Evolutionary conservation across 441 rosid species (phyloP).

Genomic region (Melastoma candidum): DNA sequence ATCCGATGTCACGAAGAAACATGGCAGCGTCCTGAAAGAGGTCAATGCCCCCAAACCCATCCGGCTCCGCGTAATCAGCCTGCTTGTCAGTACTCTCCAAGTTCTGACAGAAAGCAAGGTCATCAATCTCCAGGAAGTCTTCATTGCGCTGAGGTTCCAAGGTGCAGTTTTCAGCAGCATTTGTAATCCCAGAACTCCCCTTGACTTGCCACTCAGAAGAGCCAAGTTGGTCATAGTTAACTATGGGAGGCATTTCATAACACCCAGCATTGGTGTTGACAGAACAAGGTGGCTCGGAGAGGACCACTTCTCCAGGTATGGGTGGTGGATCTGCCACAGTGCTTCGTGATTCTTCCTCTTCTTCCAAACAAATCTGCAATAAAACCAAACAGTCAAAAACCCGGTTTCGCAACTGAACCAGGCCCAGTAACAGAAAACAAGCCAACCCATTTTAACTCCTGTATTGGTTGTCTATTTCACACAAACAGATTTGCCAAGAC

Average conservation of each 20-base stretch:
- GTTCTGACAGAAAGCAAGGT: conserved; percentile 30
- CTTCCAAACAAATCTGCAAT: background rate
- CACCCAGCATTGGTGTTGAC: conserved; percentile 17
- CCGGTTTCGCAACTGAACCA: background rate
- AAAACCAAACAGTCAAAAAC: background rate
- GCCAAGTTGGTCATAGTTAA: conserved; percentile 26
- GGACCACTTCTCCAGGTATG: conserved; percentile 18
- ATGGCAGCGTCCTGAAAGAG: conserved; percentile 45
- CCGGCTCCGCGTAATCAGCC: conserved; percentile 27
- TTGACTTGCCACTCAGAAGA: conserved; percentile 23
- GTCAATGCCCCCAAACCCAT: conserved; percentile 41
- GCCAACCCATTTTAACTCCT: too few relatives aligned
- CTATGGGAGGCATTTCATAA: conserved; percentile 19
- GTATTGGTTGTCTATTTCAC: too few relatives aligned
- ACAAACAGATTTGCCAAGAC: too few relatives aligned
- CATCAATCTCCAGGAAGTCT: conserved; percentile 80
- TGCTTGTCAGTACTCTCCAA: conserved; percentile 25
- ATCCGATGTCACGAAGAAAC: conserved; percentile 44
- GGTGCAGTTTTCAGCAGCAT: conserved; percentile 19
- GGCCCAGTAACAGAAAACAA: background rate
- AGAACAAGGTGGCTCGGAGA: conserved; percentile 17
- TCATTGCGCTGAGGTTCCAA: conserved; percentile 20
- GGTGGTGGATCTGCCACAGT: conserved; percentile 31
- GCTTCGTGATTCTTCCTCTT: conserved; percentile 38
- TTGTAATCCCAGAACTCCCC: conserved; percentile 34